These are phyloP conservation scores for Cryptococcus floricola DNA, from an alignment of 1,284 basidiomycete genomes.

Conservation along the genomic window DNA sequence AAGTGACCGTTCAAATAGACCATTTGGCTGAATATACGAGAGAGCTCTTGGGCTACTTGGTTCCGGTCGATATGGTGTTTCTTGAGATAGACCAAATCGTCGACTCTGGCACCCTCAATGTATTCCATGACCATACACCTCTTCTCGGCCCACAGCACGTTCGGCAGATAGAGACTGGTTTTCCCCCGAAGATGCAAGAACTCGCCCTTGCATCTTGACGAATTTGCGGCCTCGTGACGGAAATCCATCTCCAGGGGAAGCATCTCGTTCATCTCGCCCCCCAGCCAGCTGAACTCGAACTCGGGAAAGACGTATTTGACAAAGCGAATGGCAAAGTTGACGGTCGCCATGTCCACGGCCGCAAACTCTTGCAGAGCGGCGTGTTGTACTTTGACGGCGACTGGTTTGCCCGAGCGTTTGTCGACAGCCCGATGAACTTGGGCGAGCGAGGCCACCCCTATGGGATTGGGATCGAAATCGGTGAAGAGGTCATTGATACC, in stretches of 20 bases:
- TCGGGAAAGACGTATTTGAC: constrained; percentile 73
- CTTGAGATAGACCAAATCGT: constrained; percentile 81
- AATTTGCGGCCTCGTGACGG: constrained; percentile 81
- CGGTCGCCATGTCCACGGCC: constrained; percentile 64
- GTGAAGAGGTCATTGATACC: constrained; percentile 55
- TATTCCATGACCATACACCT: constrained; percentile 92
- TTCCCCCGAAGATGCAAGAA: constrained; percentile 61
- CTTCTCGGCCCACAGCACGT: constrained; percentile 76
- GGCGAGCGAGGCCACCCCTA: constrained; percentile 89
- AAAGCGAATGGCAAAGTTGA: constrained; percentile 60
- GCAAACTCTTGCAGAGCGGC: constrained; percentile 91
- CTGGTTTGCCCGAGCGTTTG: constrained; percentile 63
- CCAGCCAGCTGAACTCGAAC: constrained; percentile 86
- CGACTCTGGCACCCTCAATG: constrained; percentile 79
- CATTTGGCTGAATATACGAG: constrained; percentile 81
- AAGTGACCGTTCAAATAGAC: constrained; percentile 81
- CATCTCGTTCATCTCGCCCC: constrained; percentile 87
- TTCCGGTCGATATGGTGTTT: constrained; percentile 87
- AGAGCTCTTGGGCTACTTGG: constrained; percentile 84
- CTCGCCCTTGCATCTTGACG: constrained; percentile 65
- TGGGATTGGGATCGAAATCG: constrained; percentile 81
- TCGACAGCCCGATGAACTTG: constrained; percentile 88
- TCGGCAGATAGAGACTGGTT: constrained; percentile 86
- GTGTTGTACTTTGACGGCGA: constrained; percentile 98
- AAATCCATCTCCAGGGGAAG: constrained; percentile 83